Percentiles rank a stretch among this genome's conserved stretches.
phyloP scores from a whole-genome alignment of 2,329 filamentous ascomycete genomes.

The Cephalotrichum gorgonifer region DNA sequence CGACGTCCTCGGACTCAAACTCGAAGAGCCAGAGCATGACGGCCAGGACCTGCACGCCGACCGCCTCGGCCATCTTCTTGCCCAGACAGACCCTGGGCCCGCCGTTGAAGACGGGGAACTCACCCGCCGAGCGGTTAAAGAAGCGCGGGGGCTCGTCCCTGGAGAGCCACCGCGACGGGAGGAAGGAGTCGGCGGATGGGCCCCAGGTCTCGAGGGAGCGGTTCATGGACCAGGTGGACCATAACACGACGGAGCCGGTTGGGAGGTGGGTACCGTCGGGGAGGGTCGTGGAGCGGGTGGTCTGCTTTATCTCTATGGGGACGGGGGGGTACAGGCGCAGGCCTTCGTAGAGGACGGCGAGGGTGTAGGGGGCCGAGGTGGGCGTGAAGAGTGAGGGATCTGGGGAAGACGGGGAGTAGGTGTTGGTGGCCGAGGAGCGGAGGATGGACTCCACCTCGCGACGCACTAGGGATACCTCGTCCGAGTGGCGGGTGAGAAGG shows the following conservation, averaged over 20 bases:
- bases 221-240: constrained; percentile 57
- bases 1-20: constrained; percentile 30
- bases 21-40: constrained; percentile 38
- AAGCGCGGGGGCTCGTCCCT: constrained; percentile 24
- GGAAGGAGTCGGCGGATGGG: constrained; percentile 41
- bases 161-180: constrained; percentile 45
- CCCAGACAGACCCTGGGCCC: constrained; percentile 51
- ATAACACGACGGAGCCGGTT: constrained; percentile 42
- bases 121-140: constrained; percentile 32
- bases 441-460: constrained; percentile 22
- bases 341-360: constrained; percentile 52
- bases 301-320: constrained; percentile 56
- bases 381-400: constrained; percentile 26
- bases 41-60: constrained; percentile 46
- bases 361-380: constrained; percentile 39
- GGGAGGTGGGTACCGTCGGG: constrained; percentile 53
- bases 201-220: constrained; percentile 47
- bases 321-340: constrained; percentile 54
- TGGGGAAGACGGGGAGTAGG: constrained; percentile 6
- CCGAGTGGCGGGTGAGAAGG: constrained; percentile 41
- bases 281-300: constrained; percentile 36
- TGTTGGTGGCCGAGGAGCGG: constrained; percentile 8
- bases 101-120: constrained; percentile 57
- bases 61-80: constrained; percentile 53
- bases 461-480: constrained; percentile 27